Percentiles rank a stretch among this genome's conserved stretches.
Evolutionary conservation across 345 rosid genomes (phyloP).

Genomic region (Ailanthus altissimus): DNA sequence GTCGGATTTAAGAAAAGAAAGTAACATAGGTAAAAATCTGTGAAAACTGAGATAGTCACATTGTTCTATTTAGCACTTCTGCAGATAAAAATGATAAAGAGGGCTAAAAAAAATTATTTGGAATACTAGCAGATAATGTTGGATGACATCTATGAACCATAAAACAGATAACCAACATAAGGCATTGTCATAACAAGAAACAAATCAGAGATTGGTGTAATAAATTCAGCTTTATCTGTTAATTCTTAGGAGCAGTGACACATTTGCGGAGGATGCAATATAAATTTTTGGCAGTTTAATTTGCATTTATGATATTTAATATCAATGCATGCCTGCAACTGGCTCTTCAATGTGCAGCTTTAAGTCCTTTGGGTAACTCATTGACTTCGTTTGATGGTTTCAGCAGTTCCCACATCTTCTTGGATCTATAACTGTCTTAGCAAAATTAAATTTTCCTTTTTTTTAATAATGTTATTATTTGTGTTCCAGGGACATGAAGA

Average conservation of each 20-base stretch:
- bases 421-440: background rate
- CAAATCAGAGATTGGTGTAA: background rate
- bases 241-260: background rate
- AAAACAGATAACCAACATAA: background rate
- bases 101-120: background rate
- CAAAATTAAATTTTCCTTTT: background rate
- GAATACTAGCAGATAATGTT: background rate
- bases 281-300: background rate
- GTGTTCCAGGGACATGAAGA: conserved; percentile 58
- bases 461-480: conserved; percentile 24
- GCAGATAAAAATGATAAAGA: background rate
- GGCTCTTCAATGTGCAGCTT: conserved; percentile 1
- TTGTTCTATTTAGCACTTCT: background rate
- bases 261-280: background rate
- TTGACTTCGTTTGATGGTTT: conserved; percentile 1
- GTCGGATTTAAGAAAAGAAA: background rate
- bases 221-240: background rate
- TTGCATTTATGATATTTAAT: background rate
- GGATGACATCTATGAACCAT: background rate
- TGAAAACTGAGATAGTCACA: background rate
- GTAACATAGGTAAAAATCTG: background rate
- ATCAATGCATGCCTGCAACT: background rate
- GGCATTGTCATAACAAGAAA: background rate
- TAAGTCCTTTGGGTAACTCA: background rate
- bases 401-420: background rate